Base-by-base conservation (phyloP, 495 filamentous ascomycete species). In the Annulohypoxylon moriforme region DNA sequence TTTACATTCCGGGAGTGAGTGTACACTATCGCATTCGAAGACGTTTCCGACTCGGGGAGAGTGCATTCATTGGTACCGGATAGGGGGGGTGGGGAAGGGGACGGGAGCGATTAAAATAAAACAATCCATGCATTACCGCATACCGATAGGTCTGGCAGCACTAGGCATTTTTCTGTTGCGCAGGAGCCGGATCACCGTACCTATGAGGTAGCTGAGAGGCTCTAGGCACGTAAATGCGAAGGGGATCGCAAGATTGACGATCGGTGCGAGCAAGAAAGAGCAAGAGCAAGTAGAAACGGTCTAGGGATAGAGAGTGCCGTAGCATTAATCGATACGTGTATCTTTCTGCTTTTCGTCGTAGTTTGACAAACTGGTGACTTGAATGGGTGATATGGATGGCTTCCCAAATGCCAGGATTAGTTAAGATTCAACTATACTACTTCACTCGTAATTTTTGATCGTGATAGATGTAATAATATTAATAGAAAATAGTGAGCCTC, bases 11-110 rank as follows among this genome's bases (percentile, higher is more conserved):
- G 38, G 31, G 46, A 44, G 14, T 63, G 46, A 44, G 14, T 63
- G 60, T 63, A 63, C 20, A 25, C 36, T 63, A 63, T 47, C 38
- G 31, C 60, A 63, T 22, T 38, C 18, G 24, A 14, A 56, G 14
- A 56, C 52, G 27, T 56, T 56, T 52, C 47, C 24, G 24, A 25
- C 24, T 52, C 13, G 46, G 20, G 29, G 47, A 27, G n/a, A n/a
- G n/a, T n/a, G 47, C 10, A 52, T 27, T 24, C 47, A 27, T 52
- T 52, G 47, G 47, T 9, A 52, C 10, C 4, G 47, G 47, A 27
- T n/a, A n/a, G n/a, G 4, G 24, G 24, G 47, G 47, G 46, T 13
- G 46, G 47, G 13, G 9, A 29, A 9, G 13, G 25, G 22, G 4
- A n/a, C n/a, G n/a, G 24, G 11, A 22, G 13, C 1, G 10, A 13